These are phyloP conservation scores for Globisporangium cylindrosporum DNA, from an alignment of 352 stramenopile species.

Conservation along the genomic window DNA sequence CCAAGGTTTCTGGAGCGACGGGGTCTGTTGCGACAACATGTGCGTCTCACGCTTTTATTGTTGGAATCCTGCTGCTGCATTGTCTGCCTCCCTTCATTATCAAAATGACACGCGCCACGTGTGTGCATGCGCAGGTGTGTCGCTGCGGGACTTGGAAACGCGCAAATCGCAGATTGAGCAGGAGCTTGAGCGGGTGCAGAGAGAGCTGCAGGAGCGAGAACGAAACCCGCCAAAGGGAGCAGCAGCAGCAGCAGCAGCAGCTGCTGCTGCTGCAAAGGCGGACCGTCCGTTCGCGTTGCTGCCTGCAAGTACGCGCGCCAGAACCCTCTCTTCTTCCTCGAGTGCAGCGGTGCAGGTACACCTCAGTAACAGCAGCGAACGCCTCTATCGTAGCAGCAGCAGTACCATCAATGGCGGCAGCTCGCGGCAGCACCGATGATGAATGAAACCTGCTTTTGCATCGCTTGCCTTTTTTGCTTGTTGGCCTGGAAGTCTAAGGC, in stretches of 20 bases:
- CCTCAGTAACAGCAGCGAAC: not conserved
- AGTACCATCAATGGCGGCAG: not conserved
- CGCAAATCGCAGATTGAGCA: constrained; percentile 52
- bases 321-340: not conserved
- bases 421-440: constrained; percentile 6
- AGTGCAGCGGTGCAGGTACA: not conserved
- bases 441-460: not conserved
- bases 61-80: not conserved
- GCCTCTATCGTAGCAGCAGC: not conserved
- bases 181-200: constrained; percentile 22
- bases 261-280: not conserved
- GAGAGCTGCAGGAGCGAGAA: constrained; percentile 17
- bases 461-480: not conserved
- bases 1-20: not conserved
- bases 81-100: not conserved
- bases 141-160: constrained; percentile 48
- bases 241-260: not conserved
- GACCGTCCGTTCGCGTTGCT: constrained; percentile 17
- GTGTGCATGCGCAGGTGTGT: constrained; percentile 26
- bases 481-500: too few species aligned
- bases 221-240: not conserved
- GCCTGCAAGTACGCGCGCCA: constrained; percentile 9
- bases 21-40: constrained; percentile 38
- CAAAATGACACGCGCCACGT: not conserved
- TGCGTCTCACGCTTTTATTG: constrained; percentile 15